Base-by-base conservation (phyloP, 202 grass and related monocot genomes). In the Carex arenaria region DNA sequence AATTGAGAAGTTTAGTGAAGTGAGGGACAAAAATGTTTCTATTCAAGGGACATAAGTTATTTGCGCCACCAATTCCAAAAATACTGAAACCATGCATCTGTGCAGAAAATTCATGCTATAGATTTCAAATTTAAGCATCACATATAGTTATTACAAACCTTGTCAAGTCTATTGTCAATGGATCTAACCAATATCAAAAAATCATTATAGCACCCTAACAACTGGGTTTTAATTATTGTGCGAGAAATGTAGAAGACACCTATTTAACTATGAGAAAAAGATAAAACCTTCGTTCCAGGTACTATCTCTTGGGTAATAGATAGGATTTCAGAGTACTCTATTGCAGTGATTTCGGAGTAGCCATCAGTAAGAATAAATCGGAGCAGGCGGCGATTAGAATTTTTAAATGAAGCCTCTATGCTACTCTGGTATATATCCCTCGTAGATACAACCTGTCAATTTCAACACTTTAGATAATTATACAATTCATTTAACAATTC, bases 391-490 rank as follows among this genome's bases (percentile, higher is more conserved):
- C 64, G 54, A 66, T 93, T 84, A 0, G 88, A 74, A 42, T 90
- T 92, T 76, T 92, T 95, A 63, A 93, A 92, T 13, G 92, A 93
- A n/a, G 85, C 88, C 84, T 93, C 91, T 54, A 95, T 89, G 64
- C n/a, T 91, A 67, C 93, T 92, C 72, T 62, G 88, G 83, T 91
- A 93, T 90, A 90, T 95, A 78, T 98, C 89, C 28, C 92, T 93
- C 52, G 85, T 55, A 87, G 92, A 98, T 11, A 95, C 62, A 72
- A 98, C 49, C 92, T 98, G 86, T 22, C 62, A 49, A 40, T 18
- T 78, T 74, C 10, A 66, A 57, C 9, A 0, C 49, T 52, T 61
- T 1, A 53, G 12, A 26, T 20, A 85, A 53, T 31, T 18, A 56
- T 31, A 54, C 49, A 76, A 34, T 76, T 18, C n/a, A 12, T 71